Evolutionary conservation across 352 stramenopile genomes (phyloP).

Genomic region (Phytophthora syringae): DNA sequence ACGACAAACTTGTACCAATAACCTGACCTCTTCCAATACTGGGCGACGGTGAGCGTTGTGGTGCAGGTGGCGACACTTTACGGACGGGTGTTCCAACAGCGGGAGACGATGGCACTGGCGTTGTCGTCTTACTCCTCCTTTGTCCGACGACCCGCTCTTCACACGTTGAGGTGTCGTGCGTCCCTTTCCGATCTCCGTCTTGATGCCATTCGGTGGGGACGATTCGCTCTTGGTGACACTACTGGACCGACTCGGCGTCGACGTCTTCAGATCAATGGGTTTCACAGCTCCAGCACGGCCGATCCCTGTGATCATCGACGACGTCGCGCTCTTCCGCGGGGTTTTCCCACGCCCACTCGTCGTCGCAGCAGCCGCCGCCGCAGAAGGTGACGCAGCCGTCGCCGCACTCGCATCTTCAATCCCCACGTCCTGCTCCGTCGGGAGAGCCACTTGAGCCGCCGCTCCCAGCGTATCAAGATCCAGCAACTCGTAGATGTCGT

Average conservation of each 20-base stretch:
- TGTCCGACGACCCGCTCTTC: conserved; percentile 57
- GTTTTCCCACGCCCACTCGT: conserved; percentile 51
- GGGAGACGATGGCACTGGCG: conserved; percentile 40
- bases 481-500: conserved; percentile 96
- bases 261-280: conserved; percentile 84
- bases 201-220: conserved; percentile 36
- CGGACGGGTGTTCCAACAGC: conserved; percentile 35
- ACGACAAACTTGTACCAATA: conserved; percentile 36
- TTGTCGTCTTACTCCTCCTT: conserved; percentile 35
- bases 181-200: conserved; percentile 49
- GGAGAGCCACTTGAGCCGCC: conserved; percentile 72
- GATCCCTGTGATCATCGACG: conserved; percentile 73
- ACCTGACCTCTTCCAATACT: conserved; percentile 33
- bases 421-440: conserved; percentile 75
- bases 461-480: conserved; percentile 92
- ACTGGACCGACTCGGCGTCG: conserved; percentile 57
- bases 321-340: conserved; percentile 68
- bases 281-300: conserved; percentile 77
- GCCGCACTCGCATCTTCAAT: conserved; percentile 53
- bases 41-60: conserved; percentile 44
- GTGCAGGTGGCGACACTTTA: conserved; percentile 47
- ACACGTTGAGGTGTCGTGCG: conserved; percentile 61
- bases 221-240: conserved; percentile 62
- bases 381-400: conserved; percentile 2
- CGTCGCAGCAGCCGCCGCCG: neutral